Evolutionary conservation across 2,329 filamentous ascomycete species (phyloP), one percentile per base, ranked within the genome.

Genomic region (Simplicillium sp.): DNA sequence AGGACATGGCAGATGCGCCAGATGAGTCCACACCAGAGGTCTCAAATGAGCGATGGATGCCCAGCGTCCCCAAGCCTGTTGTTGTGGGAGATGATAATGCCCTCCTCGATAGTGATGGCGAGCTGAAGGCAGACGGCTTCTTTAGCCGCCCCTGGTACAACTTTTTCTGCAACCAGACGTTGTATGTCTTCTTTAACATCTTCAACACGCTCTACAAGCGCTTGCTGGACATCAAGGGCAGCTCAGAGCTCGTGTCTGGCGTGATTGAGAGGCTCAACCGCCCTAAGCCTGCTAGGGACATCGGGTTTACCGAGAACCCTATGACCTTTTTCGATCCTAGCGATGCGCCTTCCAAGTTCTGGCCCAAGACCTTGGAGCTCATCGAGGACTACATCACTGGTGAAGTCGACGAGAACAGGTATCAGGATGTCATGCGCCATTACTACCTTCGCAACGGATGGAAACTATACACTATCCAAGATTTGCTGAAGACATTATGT

Each of bases 121-220:
- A 72, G 62, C 76, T 75, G 52, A 90, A 74, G 69, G 84, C 65
- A 45, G 87, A 95, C 46, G 84, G 88, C 39, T 81, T 85, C 43
- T 94, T 92, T 62, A 73, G 75, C 50, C 84, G 89, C 36, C 80
- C 80, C 11, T 81, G 78, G 62, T 94, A 87, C 67, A 90, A 90
- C 57, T 79, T 97, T 57, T 98, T 94, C 66, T 83, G 82, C 58
- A 97, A 96, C 59, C 77, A 87, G 53, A 87, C 84, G 3, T 82
- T 98, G 44, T 95, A 88, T 57, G 89, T 92, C 62, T 97, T 98
- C 71, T 84, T 98, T 67, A 86, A 84, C 50, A 82, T 95, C 46
- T 92, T 98, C 59, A 80, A 95, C 56, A 84, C 84, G n/a, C 69
- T 98, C 5, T 97, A 95, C 63, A 78, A 81, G 53, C 81, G 92